Evolutionary conservation across 164 flowering plant genomes (phyloP).

Genomic region (Akebia trifoliata): DNA sequence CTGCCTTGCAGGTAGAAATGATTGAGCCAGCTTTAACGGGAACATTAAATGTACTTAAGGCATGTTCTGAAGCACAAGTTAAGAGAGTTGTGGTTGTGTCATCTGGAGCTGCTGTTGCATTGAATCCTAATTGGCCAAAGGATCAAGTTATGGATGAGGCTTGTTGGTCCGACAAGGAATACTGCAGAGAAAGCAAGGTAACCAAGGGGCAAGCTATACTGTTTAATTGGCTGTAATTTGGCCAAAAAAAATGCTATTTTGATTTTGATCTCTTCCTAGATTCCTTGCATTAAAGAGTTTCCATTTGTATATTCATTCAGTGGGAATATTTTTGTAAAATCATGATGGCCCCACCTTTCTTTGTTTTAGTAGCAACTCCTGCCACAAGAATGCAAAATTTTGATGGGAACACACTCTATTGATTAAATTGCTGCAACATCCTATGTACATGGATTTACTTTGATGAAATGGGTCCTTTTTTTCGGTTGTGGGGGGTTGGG

Average conservation of each 20-base stretch:
- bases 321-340: no score
- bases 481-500: no score
- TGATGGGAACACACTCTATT: no score
- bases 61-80: constrained; percentile 40
- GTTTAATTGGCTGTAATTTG: background rate
- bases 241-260: background rate
- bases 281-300: no score
- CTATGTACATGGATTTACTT: no score
- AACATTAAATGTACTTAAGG: constrained; percentile 57
- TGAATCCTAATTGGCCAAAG: constrained; percentile 52
- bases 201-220: background rate
- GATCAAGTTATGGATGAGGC: constrained; percentile 45
- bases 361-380: no score
- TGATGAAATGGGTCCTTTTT: no score
- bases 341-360: no score
- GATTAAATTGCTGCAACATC: no score
- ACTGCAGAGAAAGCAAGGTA: constrained; percentile 45
- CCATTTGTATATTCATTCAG: no score
- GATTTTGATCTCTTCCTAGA: background rate
- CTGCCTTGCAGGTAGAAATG: constrained; percentile 37
- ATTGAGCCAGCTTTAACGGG: constrained; percentile 54
- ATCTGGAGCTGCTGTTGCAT: constrained; percentile 35
- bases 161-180: constrained; percentile 58
- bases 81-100: constrained; percentile 48
- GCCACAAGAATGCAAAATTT: no score